Evolutionary conservation across 495 filamentous ascomycete species (phyloP).

Genomic region (Pyronema omphalodes): DNA sequence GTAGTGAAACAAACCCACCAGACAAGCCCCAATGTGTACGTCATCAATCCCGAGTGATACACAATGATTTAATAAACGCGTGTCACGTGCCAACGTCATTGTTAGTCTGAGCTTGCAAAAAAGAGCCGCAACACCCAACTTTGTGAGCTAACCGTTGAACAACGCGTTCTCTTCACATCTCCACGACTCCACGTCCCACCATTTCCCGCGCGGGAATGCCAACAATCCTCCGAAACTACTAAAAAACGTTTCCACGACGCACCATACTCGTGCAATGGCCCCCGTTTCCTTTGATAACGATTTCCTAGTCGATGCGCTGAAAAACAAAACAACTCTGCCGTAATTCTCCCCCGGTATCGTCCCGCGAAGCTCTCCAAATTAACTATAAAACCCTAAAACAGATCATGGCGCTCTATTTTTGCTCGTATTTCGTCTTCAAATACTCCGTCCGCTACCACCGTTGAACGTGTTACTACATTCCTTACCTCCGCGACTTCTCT

Average conservation of each 20-base stretch:
- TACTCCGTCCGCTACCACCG: slow-evolving; percentile 9
- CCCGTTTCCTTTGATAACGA: slow-evolving; percentile 19
- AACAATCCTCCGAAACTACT: neutral
- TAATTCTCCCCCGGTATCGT: neutral
- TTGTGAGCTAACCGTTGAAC: neutral
- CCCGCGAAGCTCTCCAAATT: neutral
- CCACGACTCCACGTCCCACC: neutral
- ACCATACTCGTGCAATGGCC: slow-evolving; percentile 10
- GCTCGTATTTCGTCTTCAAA: slow-evolving; percentile 16
- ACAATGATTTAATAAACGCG: neutral
- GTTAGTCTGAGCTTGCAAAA: neutral
- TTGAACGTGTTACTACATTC: slow-evolving; percentile 24
- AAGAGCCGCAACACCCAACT: neutral
- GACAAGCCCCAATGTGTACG: too few species aligned
- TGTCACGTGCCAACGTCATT: neutral
- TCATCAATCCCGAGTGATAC: neutral
- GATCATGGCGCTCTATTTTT: slow-evolving; percentile 24
- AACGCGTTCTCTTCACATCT: neutral
- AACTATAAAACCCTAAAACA: neutral
- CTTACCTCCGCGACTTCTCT: slow-evolving; percentile 45
- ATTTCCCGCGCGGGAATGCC: neutral
- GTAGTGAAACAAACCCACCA: too few species aligned
- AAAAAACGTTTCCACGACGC: neutral
- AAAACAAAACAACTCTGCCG: slow-evolving; percentile 22
- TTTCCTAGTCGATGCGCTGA: slow-evolving; percentile 21